Evolutionary conservation across 2,329 filamentous ascomycete species (phyloP), one percentile per base, ranked within the genome.

Genomic region (Colletotrichum cordylinicola): DNA sequence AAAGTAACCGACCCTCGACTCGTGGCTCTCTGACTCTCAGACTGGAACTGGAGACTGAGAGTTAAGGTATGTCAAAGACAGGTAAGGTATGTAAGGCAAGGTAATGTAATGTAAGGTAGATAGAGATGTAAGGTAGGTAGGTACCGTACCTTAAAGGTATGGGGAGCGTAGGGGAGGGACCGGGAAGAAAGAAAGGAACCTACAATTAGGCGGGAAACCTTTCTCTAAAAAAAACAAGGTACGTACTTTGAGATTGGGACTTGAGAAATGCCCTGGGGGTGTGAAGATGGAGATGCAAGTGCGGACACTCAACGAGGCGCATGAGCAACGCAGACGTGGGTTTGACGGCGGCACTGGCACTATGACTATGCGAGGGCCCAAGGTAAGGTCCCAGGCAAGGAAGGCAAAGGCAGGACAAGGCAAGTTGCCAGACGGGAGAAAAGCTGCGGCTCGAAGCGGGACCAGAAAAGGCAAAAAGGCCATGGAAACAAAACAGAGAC

Each of bases 371-470:
- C 67, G 35, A 48, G 39, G 39, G 39, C 12, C 39, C 39, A 48
- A 48, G 18, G 2, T n/a, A 48, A 48, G 39, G 39, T n/a, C 24
- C 24, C 24, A 35, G 13, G 8, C 60, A 21, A 43, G 21, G 55
- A 58, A 13, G 55, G 13, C 55, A 58, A 58, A 27, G 21, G 55
- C 12, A 56, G n/a, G 52, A 21, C 21, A 58, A 48, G 43, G n/a
- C 43, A 52, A 21, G 43, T 52, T 52, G 43, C 43, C 43, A 52
- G 43, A 58, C 27, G 21, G 15, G 55, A 58, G 27, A 10, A 31
- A 6, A 58, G 43, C 72, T 74, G 72, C 72, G 67, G 60, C 52
- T 60, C 64, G 61, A 56, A 55, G 72, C 61, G 69, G 69, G 68
- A 75, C 68, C 55, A 58, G 9, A 48, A 39, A 33, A 39, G 21